phyloP scores from a whole-genome alignment of 116 monocot species.

The Cymodocea nodosa region DNA sequence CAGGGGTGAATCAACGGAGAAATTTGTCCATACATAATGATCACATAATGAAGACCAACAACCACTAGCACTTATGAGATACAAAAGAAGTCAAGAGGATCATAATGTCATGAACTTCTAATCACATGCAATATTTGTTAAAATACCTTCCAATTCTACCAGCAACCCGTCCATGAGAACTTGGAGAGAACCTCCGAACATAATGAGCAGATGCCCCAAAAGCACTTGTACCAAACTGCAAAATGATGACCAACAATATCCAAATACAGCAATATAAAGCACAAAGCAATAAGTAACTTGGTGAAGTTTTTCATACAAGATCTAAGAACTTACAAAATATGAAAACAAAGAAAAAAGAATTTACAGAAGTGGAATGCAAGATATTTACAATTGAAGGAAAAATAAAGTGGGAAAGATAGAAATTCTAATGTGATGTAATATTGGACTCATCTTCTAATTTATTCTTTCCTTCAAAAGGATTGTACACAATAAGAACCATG shows the following conservation, averaged over 20 bases:
- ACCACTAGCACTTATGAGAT: not conserved
- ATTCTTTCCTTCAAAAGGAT: too few species aligned
- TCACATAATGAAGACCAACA: too few species aligned
- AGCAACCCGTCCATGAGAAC: constrained; percentile 83
- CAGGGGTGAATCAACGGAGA: too few species aligned
- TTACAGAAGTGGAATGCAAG: too few species aligned
- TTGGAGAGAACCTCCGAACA: constrained; percentile 58
- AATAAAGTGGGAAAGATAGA: too few species aligned
- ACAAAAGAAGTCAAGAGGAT: not conserved
- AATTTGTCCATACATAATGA: too few species aligned
- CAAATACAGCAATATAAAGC: not conserved
- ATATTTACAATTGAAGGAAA: too few species aligned
- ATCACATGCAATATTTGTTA: not conserved
- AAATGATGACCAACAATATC: not conserved
- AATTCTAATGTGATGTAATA: too few species aligned
- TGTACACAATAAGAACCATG: too few species aligned
- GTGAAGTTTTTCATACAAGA: not conserved
- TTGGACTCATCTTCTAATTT: too few species aligned
- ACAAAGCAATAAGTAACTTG: not conserved
- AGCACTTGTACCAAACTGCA: constrained; percentile 70
- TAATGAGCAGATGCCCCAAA: constrained; percentile 83
- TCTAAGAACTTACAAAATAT: not conserved
- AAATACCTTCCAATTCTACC: constrained; percentile 78
- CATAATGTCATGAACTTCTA: not conserved
- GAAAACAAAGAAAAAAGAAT: too few species aligned